These are phyloP conservation scores for Gyrodon lividus DNA, from an alignment of 768 basidiomycete genomes.

Conservation along the genomic window DNA sequence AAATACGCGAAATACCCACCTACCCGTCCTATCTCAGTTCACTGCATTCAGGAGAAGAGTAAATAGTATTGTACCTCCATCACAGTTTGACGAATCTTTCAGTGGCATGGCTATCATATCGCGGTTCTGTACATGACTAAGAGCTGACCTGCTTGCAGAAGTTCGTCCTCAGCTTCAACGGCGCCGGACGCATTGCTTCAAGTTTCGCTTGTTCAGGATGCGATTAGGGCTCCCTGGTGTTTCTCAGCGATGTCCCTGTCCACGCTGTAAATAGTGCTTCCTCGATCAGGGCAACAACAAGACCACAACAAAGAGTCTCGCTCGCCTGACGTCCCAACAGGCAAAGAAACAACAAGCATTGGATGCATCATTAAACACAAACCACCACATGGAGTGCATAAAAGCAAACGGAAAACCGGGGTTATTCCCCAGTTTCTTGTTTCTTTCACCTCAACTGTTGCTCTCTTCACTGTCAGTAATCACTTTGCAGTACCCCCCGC, in stretches of 20 bases:
- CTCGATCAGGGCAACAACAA: not conserved
- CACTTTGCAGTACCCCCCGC: conserved; percentile 1
- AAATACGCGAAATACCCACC: conserved; percentile 32
- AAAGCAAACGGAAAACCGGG: not conserved
- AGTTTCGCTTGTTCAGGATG: not conserved
- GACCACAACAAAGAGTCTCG: not conserved
- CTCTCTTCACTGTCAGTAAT: not conserved
- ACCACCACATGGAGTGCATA: not conserved
- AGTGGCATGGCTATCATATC: not conserved
- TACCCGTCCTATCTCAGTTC: conserved; percentile 20
- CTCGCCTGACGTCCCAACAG: not conserved
- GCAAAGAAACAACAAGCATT: not conserved
- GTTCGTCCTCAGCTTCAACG: too few species aligned
- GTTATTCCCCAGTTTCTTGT: not conserved
- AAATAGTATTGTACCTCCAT: conserved; percentile 33
- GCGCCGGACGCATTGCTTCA: not conserved
- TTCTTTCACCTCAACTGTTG: not conserved
- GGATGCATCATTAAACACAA: not conserved
- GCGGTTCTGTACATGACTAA: not conserved
- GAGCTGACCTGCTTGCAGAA: not conserved
- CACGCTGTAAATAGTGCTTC: not conserved
- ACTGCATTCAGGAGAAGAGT: conserved; percentile 22
- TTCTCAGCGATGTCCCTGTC: not conserved
- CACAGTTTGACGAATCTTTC: conserved; percentile 26
- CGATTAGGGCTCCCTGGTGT: too few species aligned